Evolutionary conservation across 148 eudicot species (phyloP).

Genomic region (Rhododendron henanense): DNA sequence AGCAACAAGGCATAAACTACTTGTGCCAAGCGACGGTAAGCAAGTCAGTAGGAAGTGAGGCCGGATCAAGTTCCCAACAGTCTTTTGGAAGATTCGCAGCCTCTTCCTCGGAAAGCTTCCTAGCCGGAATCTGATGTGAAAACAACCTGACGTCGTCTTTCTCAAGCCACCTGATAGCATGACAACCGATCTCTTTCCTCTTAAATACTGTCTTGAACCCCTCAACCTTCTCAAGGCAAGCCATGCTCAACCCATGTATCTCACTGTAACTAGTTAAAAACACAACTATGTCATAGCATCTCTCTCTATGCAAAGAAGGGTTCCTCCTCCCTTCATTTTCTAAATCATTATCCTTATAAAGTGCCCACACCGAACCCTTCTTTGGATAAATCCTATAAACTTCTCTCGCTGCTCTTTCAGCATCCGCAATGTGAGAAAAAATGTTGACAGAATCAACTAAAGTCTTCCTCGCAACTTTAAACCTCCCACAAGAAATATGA

Average conservation of each 20-base stretch:
- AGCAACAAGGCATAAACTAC: constrained; percentile 3
- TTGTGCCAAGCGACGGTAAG: constrained; percentile 25
- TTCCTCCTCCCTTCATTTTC: constrained; percentile 25
- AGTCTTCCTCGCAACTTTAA: constrained; percentile 50
- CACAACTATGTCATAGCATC: constrained; percentile 59
- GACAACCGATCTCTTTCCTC: constrained; percentile 63
- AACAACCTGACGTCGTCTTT: constrained; percentile 52
- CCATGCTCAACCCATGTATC: constrained; percentile 68
- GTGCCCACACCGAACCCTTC: constrained; percentile 92
- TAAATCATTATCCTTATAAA: constrained; percentile 38
- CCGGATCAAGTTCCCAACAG: constrained; percentile 97
- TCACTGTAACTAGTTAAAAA: constrained; percentile 67
- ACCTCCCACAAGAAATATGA: constrained; percentile 73
- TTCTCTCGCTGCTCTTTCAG: constrained; percentile 80
- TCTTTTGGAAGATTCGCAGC: constrained; percentile 40
- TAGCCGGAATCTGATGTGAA: constrained; percentile 92
- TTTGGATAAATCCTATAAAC: constrained; percentile 64
- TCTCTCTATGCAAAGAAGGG: constrained; percentile 11
- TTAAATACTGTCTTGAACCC: constrained; percentile 71
- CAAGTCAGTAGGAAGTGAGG: constrained; percentile 64
- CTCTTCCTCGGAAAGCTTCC: constrained; percentile 67
- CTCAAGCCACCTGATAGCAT: constrained; percentile 59
- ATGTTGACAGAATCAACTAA: constrained; percentile 46
- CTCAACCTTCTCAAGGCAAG: constrained; percentile 71
- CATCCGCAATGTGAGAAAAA: constrained; percentile 67